Percentiles rank a stretch among this genome's conserved stretches.
These are phyloP conservation scores for Hypoxylon lienhwacheense DNA, from an alignment of 495 filamentous ascomycete species.

Conservation along the genomic window DNA sequence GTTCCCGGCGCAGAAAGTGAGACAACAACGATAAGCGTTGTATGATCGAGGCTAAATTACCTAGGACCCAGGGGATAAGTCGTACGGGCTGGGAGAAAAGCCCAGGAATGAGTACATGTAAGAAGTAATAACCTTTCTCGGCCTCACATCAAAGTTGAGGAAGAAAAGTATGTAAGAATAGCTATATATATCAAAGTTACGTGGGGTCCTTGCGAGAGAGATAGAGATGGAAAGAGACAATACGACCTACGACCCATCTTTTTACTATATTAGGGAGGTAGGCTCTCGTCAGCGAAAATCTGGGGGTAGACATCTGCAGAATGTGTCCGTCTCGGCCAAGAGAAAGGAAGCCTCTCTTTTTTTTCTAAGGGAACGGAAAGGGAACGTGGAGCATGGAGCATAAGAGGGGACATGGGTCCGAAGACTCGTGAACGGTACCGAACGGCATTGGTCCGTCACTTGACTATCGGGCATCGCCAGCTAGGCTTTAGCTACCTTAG, in stretches of 20 bases:
- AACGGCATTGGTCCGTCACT: slow-evolving; percentile 29
- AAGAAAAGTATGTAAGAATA: slow-evolving; percentile 19
- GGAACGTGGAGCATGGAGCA: too few species aligned
- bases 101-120: background rate
- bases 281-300: slow-evolving; percentile 26
- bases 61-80: too few species aligned
- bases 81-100: background rate
- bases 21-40: slow-evolving; percentile 22
- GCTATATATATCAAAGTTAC: slow-evolving; percentile 18
- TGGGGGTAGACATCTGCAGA: slow-evolving; percentile 17
- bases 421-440: slow-evolving; percentile 26
- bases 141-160: slow-evolving; percentile 17
- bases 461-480: slow-evolving; percentile 25
- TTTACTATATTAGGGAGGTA: slow-evolving; percentile 26
- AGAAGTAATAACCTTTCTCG: slow-evolving; percentile 6
- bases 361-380: too few species aligned
- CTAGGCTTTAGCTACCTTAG: background rate
- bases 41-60: slow-evolving; percentile 13
- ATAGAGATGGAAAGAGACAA: too few species aligned
- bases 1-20: slow-evolving; percentile 2
- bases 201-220: slow-evolving; percentile 14
- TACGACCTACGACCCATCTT: slow-evolving; percentile 8
- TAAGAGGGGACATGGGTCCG: slow-evolving; percentile 27
- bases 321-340: slow-evolving; percentile 29
- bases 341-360: slow-evolving; percentile 21